A percentile compares a stretch with the other conserved stretches of the same genome.
These are phyloP conservation scores for Thozetella sp. DNA, from an alignment of 495 filamentous ascomycete genomes.

Conservation along the genomic window DNA sequence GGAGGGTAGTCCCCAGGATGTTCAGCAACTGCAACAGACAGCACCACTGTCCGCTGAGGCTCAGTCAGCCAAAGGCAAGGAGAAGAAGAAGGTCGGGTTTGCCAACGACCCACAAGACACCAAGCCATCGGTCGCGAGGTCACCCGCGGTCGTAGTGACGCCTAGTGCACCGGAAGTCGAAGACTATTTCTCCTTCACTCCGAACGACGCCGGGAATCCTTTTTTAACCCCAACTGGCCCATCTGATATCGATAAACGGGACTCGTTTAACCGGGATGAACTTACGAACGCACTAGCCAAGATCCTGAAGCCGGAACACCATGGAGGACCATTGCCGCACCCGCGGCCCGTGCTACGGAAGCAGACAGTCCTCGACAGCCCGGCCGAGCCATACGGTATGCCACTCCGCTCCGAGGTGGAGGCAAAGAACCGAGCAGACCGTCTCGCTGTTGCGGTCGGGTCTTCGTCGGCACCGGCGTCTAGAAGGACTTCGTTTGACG, in stretches of 20 bases:
- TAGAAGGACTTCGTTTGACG: conserved; percentile 22
- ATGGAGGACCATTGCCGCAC: conserved; percentile 11
- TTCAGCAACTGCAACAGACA: neutral
- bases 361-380: conserved; percentile 6
- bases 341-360: conserved; percentile 31
- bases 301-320: conserved; percentile 19
- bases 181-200: neutral
- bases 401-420: conserved; percentile 27
- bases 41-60: neutral
- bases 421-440: conserved; percentile 32
- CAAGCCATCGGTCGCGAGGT: neutral
- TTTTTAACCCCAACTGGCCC: neutral
- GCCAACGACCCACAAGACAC: neutral
- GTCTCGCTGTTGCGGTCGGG: conserved; percentile 29
- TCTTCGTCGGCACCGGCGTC: conserved; percentile 29
- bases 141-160: neutral
- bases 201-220: neutral
- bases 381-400: conserved; percentile 3
- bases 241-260: neutral
- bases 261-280: conserved; percentile 7
- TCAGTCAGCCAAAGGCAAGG: neutral
- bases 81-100: neutral
- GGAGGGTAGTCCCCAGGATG: neutral
- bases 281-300: conserved; percentile 18
- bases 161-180: neutral